Percentiles rank a stretch among this genome's conserved stretches.
phyloP scores from a whole-genome alignment of 768 basidiomycete genomes.

The Mycena belliarum region DNA sequence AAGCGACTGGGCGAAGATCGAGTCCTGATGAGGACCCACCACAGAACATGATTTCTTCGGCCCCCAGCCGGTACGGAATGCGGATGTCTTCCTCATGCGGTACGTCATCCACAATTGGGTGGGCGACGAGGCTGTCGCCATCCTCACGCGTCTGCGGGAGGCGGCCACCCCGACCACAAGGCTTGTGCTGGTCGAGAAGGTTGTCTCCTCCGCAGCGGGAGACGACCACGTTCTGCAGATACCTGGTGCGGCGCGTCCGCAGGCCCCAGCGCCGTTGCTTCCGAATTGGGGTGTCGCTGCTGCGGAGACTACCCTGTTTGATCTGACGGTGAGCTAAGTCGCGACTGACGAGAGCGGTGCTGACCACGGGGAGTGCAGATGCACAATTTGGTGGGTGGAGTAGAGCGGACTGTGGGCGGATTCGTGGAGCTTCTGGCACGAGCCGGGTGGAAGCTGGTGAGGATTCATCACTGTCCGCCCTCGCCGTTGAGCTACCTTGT shows the following conservation, averaged over 20 bases:
- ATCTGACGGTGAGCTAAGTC: not conserved
- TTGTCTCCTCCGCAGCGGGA: not conserved
- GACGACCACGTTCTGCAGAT: not conserved
- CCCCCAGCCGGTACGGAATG: conserved; percentile 26
- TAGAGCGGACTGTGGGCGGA: not conserved
- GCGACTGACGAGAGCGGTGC: no score
- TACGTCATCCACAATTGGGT: conserved; percentile 35
- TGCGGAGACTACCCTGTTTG: not conserved
- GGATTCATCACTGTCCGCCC: not conserved
- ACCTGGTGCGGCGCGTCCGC: not conserved
- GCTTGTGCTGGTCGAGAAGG: conserved; percentile 19
- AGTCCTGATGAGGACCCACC: not conserved
- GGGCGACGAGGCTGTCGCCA: conserved; percentile 19
- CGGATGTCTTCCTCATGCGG: conserved; percentile 31
- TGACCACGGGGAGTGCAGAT: not conserved
- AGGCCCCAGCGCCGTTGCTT: not conserved
- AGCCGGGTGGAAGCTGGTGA: not conserved
- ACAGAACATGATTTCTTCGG: conserved; percentile 28
- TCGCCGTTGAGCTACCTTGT: not conserved
- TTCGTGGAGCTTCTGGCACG: not conserved
- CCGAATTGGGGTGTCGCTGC: not conserved
- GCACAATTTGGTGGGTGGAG: not conserved
- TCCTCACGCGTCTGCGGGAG: conserved; percentile 30
- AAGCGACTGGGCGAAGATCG: conserved; percentile 9
- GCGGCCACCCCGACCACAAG: conserved; percentile 27